These are phyloP conservation scores for Elsinoe ampelina DNA, from an alignment of 2,329 filamentous ascomycete species.

Conservation along the genomic window DNA sequence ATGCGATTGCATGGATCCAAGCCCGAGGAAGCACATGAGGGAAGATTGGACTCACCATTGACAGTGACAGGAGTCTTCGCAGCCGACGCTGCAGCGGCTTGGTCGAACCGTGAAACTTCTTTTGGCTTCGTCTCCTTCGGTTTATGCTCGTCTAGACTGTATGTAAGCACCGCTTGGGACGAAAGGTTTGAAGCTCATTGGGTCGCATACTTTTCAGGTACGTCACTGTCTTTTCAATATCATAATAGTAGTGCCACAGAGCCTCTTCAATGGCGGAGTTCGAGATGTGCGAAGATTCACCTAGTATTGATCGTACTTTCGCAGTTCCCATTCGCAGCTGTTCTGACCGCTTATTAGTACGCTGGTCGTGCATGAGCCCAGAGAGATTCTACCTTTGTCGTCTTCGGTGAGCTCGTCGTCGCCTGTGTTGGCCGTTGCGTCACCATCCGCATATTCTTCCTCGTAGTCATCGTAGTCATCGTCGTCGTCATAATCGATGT, in stretches of 20 bases:
- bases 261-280: constrained; percentile 76
- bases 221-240: constrained; percentile 72
- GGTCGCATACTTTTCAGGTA: constrained; percentile 59
- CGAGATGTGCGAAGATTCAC: constrained; percentile 50
- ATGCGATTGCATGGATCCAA: neutral
- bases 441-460: constrained; percentile 27
- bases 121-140: constrained; percentile 32
- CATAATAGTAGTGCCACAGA: constrained; percentile 93
- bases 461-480: constrained; percentile 45
- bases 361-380: neutral
- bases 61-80: constrained; percentile 33
- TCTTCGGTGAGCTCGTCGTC: constrained; percentile 29
- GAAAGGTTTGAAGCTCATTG: neutral
- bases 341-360: constrained; percentile 25
- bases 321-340: constrained; percentile 57
- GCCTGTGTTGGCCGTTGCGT: constrained; percentile 19
- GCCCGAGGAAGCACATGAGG: constrained; percentile 10
- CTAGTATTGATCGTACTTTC: constrained; percentile 58
- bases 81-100: constrained; percentile 33
- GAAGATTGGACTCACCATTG: constrained; percentile 34
- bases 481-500: constrained; percentile 41
- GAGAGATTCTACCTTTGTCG: constrained; percentile 25
- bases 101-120: constrained; percentile 36
- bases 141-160: constrained; percentile 21
- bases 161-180: constrained; percentile 5